phyloP scores from a whole-genome alignment of 169 alveolate species.

The Plasmodium yoelii region DNA sequence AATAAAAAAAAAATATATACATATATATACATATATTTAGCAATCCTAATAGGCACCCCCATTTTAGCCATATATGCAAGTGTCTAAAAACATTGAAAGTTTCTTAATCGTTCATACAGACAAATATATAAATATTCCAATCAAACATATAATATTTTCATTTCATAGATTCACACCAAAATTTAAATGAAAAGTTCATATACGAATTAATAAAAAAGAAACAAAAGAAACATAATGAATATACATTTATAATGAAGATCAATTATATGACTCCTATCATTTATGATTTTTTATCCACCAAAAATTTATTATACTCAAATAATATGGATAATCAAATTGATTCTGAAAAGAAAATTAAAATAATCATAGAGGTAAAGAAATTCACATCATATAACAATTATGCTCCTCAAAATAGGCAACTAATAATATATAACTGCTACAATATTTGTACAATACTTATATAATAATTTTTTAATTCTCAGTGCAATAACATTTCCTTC shows the following conservation, averaged over 20 bases:
- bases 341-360: conserved; percentile 16
- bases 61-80: too few relatives aligned
- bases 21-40: too few relatives aligned
- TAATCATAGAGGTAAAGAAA: conserved; percentile 65
- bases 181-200: conserved; percentile 39
- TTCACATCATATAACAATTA: too few relatives aligned
- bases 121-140: too few relatives aligned
- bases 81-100: too few relatives aligned
- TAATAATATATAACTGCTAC: not conserved
- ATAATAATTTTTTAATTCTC: not conserved
- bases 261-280: conserved; percentile 38
- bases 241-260: conserved; percentile 58
- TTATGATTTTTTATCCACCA: conserved; percentile 27
- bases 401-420: not conserved
- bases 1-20: too few relatives aligned
- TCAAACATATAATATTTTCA: not conserved
- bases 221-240: conserved; percentile 23
- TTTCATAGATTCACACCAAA: conserved; percentile 27
- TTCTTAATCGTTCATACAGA: too few relatives aligned
- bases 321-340: not conserved
- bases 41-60: too few relatives aligned
- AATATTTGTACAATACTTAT: too few relatives aligned
- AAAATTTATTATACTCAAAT: conserved; percentile 18
- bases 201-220: conserved; percentile 47
- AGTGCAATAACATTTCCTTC: conserved; percentile 60